These are phyloP conservation scores for Taphrina confusa DNA, from an alignment of 1,139 yeast species.

Conservation along the genomic window DNA sequence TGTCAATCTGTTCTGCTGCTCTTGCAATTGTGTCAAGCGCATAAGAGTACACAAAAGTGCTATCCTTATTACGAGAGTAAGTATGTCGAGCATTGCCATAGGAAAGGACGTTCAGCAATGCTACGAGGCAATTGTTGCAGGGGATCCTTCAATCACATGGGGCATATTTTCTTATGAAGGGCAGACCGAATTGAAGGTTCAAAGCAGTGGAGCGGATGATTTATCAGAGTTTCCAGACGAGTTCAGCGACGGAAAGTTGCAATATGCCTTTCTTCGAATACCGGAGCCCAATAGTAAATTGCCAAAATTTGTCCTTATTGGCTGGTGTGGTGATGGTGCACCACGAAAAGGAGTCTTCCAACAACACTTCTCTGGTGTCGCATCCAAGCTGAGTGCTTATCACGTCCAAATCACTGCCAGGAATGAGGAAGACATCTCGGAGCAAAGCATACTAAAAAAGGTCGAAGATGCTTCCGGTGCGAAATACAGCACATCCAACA, in stretches of 20 bases:
- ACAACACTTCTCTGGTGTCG: constrained; percentile 50
- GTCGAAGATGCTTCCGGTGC: constrained; percentile 95
- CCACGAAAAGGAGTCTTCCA: constrained; percentile 52
- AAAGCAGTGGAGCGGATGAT: constrained; percentile 53
- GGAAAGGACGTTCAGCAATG: constrained; percentile 46
- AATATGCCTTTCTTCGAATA: constrained; percentile 86
- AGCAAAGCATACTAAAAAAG: constrained; percentile 69
- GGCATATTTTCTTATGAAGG: constrained; percentile 51
- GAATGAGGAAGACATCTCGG: constrained; percentile 84
- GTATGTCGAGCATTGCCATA: constrained; percentile 17
- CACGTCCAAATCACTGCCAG: constrained; percentile 98
- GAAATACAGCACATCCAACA: constrained; percentile 63
- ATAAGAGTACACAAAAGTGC: background rate
- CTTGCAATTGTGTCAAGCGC: background rate
- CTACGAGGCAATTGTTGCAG: constrained; percentile 50
- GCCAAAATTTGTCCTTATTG: constrained; percentile 75
- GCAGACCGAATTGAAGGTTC: constrained; percentile 45
- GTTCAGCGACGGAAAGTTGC: constrained; percentile 85
- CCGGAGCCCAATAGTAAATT: constrained; percentile 89
- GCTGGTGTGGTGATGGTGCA: constrained; percentile 77
- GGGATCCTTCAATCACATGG: constrained; percentile 50
- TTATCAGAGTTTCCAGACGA: constrained; percentile 76
- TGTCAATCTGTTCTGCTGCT: too few relatives aligned
- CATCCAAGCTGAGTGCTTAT: constrained; percentile 60
- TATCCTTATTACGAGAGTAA: background rate